These are phyloP conservation scores for Pedinophyceae sp. DNA, from an alignment of 139 green algal genomes.

Conservation along the genomic window DNA sequence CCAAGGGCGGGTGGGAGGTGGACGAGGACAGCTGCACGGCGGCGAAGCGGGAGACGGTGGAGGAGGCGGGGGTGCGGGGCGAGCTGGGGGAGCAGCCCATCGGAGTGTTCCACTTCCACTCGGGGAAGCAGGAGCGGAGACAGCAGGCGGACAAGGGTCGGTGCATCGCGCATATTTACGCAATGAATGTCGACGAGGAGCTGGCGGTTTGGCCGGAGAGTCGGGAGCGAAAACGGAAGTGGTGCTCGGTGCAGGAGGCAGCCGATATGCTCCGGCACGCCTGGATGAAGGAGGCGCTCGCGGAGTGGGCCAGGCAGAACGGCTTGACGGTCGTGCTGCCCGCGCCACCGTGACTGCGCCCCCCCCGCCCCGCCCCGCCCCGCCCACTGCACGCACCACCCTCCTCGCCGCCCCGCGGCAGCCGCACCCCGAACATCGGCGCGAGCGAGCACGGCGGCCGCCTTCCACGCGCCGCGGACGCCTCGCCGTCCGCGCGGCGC, in stretches of 20 bases:
- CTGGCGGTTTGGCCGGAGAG: constrained; percentile 19
- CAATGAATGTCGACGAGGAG: constrained; percentile 8
- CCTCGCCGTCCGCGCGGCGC: too few species aligned
- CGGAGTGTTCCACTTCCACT: constrained; percentile 1
- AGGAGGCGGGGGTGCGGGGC: constrained; percentile 22
- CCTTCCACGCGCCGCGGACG: too few species aligned
- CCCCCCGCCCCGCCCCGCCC: too few species aligned
- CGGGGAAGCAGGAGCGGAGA: constrained; percentile 2
- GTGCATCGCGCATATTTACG: constrained; percentile 13
- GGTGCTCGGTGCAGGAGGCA: constrained; percentile 15
- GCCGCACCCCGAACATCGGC: too few species aligned
- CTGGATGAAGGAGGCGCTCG: constrained; percentile 14
- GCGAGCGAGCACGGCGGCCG: too few species aligned
- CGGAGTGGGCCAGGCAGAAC: constrained; percentile 6
- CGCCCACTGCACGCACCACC: too few species aligned
- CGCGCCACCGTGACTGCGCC: too few species aligned
- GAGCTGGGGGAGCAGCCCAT: constrained; percentile 6
- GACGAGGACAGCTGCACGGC: constrained; percentile 23
- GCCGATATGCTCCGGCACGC: constrained; percentile 10
- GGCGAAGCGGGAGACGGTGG: constrained; percentile 20
- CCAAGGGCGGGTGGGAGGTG: constrained; percentile 26
- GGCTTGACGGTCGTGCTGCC: too few species aligned
- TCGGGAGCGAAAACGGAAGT: constrained; percentile 6
- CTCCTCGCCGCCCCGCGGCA: too few species aligned
- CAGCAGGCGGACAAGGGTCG: constrained; percentile 4